Conservation (phyloP, 345 rosid genomes). For the Aethionema arabicum region DNA sequence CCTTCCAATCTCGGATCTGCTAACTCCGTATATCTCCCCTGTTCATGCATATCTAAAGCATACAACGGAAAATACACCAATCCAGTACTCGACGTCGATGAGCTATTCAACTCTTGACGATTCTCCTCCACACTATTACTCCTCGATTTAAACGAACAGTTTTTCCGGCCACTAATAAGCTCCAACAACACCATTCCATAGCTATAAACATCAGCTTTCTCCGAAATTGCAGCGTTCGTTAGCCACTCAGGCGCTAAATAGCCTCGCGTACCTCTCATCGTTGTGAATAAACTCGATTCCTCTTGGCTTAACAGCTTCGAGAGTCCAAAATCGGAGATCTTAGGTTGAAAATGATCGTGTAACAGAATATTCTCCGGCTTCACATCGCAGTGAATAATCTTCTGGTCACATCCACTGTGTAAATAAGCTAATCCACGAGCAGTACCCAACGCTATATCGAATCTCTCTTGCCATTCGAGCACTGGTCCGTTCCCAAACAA, state of each 20-base stretch:
- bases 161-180: conserved; percentile 72
- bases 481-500: conserved; percentile 49
- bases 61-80: conserved; percentile 70
- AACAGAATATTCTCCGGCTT: conserved; percentile 77
- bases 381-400: conserved; percentile 70
- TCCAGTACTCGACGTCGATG: conserved; percentile 41
- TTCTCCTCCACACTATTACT: conserved; percentile 46
- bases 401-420: conserved; percentile 68
- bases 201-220: conserved; percentile 83
- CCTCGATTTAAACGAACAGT: conserved; percentile 48
- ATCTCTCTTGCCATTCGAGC: conserved; percentile 78
- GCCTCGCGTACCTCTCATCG: conserved; percentile 88
- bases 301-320: conserved; percentile 65
- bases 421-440: conserved; percentile 82
- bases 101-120: conserved; percentile 43
- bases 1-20: conserved; percentile 80
- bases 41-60: conserved; percentile 88
- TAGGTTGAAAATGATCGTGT: conserved; percentile 62
- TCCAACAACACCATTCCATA: conserved; percentile 84
- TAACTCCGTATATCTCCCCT: conserved; percentile 66
- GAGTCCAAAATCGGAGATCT: conserved; percentile 73
- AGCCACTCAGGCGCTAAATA: conserved; percentile 88
- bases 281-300: conserved; percentile 66
- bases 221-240: conserved; percentile 69
- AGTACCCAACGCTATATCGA: conserved; percentile 63